A percentile compares a stretch with the other conserved stretches of the same genome.
Conservation (phyloP, 305 asterid genomes). For the Fraxinus latifolia region DNA sequence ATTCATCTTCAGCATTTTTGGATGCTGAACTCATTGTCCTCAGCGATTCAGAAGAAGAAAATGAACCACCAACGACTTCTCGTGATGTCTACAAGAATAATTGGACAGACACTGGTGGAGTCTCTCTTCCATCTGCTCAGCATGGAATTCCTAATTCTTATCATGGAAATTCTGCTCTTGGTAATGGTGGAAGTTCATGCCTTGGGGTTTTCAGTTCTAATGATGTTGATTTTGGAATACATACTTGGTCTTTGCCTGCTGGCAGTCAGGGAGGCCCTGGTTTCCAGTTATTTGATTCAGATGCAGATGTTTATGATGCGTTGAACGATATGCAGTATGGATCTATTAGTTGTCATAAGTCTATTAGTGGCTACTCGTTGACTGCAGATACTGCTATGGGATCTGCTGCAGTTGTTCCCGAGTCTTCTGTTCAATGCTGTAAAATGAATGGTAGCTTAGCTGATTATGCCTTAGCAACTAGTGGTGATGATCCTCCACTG, state of each 20-base stretch:
- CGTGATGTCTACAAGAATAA: constrained; percentile 35
- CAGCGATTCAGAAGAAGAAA: constrained; percentile 88
- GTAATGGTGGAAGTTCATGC: constrained; percentile 24
- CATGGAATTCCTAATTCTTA: constrained; percentile 56
- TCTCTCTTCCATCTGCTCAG: constrained; percentile 42
- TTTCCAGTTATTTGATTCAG: constrained; percentile 80
- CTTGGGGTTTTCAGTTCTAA: constrained; percentile 51
- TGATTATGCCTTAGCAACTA: constrained; percentile 66
- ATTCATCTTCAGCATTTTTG: constrained; percentile 41
- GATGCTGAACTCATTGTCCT: constrained; percentile 57
- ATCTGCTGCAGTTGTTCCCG: constrained; percentile 48
- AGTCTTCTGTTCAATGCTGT: constrained; percentile 37
- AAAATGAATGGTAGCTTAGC: constrained; percentile 54
- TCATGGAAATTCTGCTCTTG: constrained; percentile 51
- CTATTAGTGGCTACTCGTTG: constrained; percentile 53
- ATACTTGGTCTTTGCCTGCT: constrained; percentile 72
- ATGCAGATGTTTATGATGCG: constrained; percentile 56
- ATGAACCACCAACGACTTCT: constrained; percentile 38
- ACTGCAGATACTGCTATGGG: constrained; percentile 52
- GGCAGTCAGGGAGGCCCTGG: constrained; percentile 64
- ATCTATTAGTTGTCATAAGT: constrained; percentile 50
- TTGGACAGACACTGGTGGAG: constrained; percentile 39
- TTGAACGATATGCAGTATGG: constrained; percentile 58
- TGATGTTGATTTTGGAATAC: constrained; percentile 58
- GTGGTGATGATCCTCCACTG: constrained; percentile 74